A percentile compares a stretch with the other conserved stretches of the same genome.
Conservation (phyloP, 805 yeast species). For the Cyberlindnera americana region DNA sequence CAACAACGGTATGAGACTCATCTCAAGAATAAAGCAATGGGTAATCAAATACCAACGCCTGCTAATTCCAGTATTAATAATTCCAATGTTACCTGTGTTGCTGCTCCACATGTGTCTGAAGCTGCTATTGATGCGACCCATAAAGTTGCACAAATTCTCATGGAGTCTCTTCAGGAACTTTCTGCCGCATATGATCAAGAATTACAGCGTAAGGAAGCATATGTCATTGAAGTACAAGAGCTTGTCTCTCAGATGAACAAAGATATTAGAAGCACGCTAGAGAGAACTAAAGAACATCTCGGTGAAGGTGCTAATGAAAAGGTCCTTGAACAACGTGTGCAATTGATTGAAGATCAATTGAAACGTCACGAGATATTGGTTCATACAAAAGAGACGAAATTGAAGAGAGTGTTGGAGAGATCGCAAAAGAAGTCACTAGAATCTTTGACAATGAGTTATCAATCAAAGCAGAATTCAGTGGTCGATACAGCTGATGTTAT, state of each 20-base stretch:
- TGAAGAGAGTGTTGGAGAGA: slow-evolving; percentile 28
- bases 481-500: slow-evolving; percentile 16
- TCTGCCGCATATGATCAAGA: slow-evolving; percentile 53
- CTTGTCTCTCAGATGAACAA: slow-evolving; percentile 39
- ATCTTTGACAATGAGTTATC: background rate
- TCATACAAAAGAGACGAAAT: slow-evolving; percentile 24
- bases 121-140: slow-evolving; percentile 53
- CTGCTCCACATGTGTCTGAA: slow-evolving; percentile 45
- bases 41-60: slow-evolving; percentile 12
- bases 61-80: slow-evolving; percentile 3
- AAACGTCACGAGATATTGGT: slow-evolving; percentile 20
- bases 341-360: slow-evolving; percentile 19
- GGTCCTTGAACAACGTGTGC: slow-evolving; percentile 10
- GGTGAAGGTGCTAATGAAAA: slow-evolving; percentile 19
- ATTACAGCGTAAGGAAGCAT: slow-evolving; percentile 51
- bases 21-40: slow-evolving; percentile 12
- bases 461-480: background rate
- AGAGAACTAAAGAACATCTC: slow-evolving; percentile 22
- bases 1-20: slow-evolving; percentile 26
- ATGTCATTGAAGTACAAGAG: slow-evolving; percentile 44
- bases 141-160: slow-evolving; percentile 46
- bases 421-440: slow-evolving; percentile 25
- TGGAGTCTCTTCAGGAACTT: slow-evolving; percentile 44
- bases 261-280: slow-evolving; percentile 35
- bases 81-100: slow-evolving; percentile 12